phyloP scores from a whole-genome alignment of 345 rosid genomes.

The Laguncularia racemosa region DNA sequence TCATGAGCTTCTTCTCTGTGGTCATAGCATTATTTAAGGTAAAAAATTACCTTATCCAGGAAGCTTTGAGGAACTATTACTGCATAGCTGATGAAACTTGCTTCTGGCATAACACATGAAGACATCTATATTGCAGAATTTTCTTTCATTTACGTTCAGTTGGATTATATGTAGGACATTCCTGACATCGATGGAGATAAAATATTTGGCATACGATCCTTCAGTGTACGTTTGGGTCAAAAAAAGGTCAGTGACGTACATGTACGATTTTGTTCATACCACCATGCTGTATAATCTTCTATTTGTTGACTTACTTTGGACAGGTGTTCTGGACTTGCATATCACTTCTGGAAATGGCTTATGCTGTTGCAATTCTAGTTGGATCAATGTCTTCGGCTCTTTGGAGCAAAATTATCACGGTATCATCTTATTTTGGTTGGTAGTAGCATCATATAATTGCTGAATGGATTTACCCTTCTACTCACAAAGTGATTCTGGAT shows the following conservation, averaged over 20 bases:
- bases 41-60: slow-evolving; percentile 5
- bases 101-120: neutral
- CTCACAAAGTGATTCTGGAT: too few relatives aligned
- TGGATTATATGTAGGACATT: slow-evolving; percentile 52
- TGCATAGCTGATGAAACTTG: neutral
- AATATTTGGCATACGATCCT: slow-evolving; percentile 74
- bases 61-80: neutral
- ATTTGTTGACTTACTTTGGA: slow-evolving; percentile 7
- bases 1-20: slow-evolving; percentile 96
- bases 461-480: too few relatives aligned
- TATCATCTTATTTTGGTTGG: slow-evolving; percentile 21
- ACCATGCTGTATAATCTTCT: neutral
- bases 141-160: slow-evolving; percentile 2
- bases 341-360: slow-evolving; percentile 77
- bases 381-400: slow-evolving; percentile 64
- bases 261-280: neutral
- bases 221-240: slow-evolving; percentile 80
- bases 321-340: slow-evolving; percentile 95
- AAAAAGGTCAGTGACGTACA: slow-evolving; percentile 31
- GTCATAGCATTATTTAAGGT: slow-evolving; percentile 97
- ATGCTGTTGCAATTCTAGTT: slow-evolving; percentile 59
- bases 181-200: slow-evolving; percentile 97
- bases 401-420: slow-evolving; percentile 85
- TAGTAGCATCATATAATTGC: neutral
- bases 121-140: neutral